Evolutionary conservation across 345 rosid species (phyloP).

Genomic region (Eucalyptus erythrocorys): DNA sequence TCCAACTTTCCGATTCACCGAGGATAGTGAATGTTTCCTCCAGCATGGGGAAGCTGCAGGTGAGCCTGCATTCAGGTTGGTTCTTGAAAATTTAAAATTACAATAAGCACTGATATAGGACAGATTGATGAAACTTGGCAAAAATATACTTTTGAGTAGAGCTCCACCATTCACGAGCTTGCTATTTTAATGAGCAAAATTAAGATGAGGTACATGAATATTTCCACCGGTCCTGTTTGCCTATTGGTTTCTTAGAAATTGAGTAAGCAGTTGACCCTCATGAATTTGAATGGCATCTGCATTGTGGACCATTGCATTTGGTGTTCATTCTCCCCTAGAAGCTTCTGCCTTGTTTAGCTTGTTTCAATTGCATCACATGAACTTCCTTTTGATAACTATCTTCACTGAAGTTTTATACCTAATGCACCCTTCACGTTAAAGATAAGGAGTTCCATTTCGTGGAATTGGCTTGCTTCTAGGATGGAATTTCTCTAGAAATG

Average conservation of each 20-base stretch:
- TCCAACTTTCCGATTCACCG: background rate
- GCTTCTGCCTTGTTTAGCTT: background rate
- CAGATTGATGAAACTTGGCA: background rate
- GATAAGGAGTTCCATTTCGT: background rate
- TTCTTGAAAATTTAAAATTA: background rate
- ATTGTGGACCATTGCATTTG: background rate
- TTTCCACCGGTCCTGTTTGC: background rate
- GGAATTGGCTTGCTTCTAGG: background rate
- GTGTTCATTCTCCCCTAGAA: background rate
- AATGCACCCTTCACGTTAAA: background rate
- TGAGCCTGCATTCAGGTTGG: background rate
- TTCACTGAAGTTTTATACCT: background rate
- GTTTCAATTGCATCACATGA: background rate
- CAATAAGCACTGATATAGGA: background rate
- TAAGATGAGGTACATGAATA: background rate
- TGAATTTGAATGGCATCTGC: background rate
- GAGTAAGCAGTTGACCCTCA: background rate
- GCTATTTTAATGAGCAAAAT: background rate
- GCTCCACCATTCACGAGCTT: background rate
- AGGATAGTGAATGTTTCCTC: conserved; percentile 39
- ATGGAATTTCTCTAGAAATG: background rate
- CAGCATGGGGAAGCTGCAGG: conserved; percentile 17
- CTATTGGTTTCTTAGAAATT: background rate
- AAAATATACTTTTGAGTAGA: background rate
- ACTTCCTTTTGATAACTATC: background rate